Evolutionary conservation across 257 asterid species (phyloP), one percentile per base, ranked within the genome.

Genomic region (Henckelia pumila): DNA sequence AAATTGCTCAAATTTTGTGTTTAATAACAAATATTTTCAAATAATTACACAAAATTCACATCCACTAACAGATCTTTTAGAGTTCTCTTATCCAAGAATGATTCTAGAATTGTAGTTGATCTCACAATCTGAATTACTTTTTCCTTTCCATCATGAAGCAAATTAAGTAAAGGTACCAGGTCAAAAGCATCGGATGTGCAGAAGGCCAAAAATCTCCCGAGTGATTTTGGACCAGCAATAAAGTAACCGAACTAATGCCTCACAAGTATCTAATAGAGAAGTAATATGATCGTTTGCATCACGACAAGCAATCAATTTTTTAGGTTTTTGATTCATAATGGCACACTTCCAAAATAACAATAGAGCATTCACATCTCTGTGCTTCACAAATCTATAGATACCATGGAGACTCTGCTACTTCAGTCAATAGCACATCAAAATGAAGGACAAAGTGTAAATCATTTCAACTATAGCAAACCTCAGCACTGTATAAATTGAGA

Each of bases 51-150:
- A 6, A 61, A 25, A 61, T 61, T 47, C 35, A 66, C 66, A 6
- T 59, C 28, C 62, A 62, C 66, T 35, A 71, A 61, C 66, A 71
- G 68, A 71, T 26, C 61, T 60, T 23, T 61, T 29, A 68, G 59
- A 57, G 63, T 32, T 59, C 58, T 63, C 61, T 20, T 61, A 66
- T 40, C 67, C 56, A 63, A 56, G 26, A 35, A 61, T 29, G 60
- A 40, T 57, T 26, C 66, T 26, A 32, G 10, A 70, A 17, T 59
- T 35, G 52, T 23, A 55, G 7, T 10, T 10, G 49, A 37, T 11
- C 17, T 52, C 35, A 59, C 40, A 28, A 25, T 30, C 29, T 40
- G 59, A 21, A 56, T 29, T 35, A 8, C 47, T 59, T 8, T 37
- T 25, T 26, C 69, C 69, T 28, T 68, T 56, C 59, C 2, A 37